Evolutionary conservation across 1,284 basidiomycete species (phyloP), one percentile per base, ranked within the genome.

Genomic region (Anthracocystis setariae): DNA sequence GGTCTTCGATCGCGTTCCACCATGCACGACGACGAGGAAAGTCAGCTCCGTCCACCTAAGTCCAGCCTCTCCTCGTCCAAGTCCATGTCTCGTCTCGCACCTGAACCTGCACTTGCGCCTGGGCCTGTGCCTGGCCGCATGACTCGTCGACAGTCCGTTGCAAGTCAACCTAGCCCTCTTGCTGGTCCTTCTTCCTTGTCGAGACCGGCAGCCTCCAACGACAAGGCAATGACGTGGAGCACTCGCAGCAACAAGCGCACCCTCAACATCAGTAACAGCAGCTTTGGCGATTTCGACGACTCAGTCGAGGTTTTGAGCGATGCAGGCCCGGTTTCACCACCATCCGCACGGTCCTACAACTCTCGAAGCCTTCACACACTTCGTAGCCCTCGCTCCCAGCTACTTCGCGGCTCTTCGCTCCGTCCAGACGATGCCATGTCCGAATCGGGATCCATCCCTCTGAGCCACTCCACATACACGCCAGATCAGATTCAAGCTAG

Each of bases 381-480:
- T 8, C 59, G 59, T 21, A 63, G 63, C 51, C 69, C 63, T 43
- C 69, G 59, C 25, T 63, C 69, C 10, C 63, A 67, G 25, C 39
- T 64, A n/a, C 45, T 55, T 35, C 60, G 67, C 9, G 49, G 62
- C 44, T 66, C 70, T 9, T 76, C 60, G 10, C 60, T 73, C 29
- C 65, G 70, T 20, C 70, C 65, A 7, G 74, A 76, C 35, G 68
- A 67, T 46, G 61, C 58, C 55, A 61, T 68, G 68, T 71, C 68
- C 2, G 71, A 72, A 21, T 61, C 65, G 12, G 57, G 50, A 12
- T 69, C 66, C 24, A 53, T 61, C 8, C 56, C 64, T 5, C 18
- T 70, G 27, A 67, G 62, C 37, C 63, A 71, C 39, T 73, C 69
- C 24, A 57, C 57, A 52, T 67, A 73, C 3, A 56, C n/a, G n/a